These are phyloP conservation scores for Penicillium italicum DNA, from an alignment of 2,329 filamentous ascomycete species.

Conservation along the genomic window DNA sequence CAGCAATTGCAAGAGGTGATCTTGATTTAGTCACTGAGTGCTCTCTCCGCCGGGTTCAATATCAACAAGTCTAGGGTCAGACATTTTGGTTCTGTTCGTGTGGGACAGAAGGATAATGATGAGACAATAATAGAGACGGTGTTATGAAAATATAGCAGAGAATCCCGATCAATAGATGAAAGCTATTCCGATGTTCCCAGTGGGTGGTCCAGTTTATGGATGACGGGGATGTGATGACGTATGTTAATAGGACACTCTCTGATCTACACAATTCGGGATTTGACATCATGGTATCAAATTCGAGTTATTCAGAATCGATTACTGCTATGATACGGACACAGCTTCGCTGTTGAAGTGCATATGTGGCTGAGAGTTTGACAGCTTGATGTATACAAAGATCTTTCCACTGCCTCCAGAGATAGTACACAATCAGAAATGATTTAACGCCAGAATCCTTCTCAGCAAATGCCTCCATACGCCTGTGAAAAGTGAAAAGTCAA, in stretches of 20 bases:
- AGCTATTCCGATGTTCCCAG: background rate
- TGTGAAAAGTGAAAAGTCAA: conserved; percentile 1
- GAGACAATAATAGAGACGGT: background rate
- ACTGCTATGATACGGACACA: background rate
- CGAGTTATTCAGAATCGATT: background rate
- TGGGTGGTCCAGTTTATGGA: conserved; percentile 3
- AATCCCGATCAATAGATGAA: too few relatives aligned
- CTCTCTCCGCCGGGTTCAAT: conserved; percentile 59
- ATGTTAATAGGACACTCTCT: conserved; percentile 1
- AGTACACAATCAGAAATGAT: background rate
- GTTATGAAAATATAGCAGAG: background rate
- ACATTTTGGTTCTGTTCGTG: conserved; percentile 38
- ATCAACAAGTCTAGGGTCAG: conserved; percentile 53
- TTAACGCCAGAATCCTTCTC: conserved; percentile 9
- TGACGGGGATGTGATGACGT: conserved; percentile 23
- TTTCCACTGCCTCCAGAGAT: background rate
- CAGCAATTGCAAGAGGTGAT: background rate
- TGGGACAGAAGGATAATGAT: background rate
- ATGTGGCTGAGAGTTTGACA: background rate
- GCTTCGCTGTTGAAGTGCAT: background rate
- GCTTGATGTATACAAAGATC: background rate
- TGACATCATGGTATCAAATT: background rate
- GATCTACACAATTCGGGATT: background rate
- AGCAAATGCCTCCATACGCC: conserved; percentile 13
- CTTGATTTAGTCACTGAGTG: conserved; percentile 45